Base-by-base conservation (phyloP, 495 filamentous ascomycete genomes). In the Glutinoglossum americanum region DNA sequence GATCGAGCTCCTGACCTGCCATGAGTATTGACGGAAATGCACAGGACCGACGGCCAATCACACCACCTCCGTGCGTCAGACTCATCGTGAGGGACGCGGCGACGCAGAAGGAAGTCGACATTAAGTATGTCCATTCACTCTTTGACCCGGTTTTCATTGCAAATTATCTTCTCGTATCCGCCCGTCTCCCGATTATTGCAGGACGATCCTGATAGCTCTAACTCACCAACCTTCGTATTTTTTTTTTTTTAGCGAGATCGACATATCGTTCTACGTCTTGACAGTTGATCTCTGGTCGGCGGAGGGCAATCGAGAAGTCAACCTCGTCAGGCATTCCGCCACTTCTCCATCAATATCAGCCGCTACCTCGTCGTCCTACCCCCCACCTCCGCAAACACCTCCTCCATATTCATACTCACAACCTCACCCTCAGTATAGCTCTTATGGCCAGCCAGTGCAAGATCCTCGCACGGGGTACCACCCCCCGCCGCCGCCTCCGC, bases 1-100 rank as follows among this genome's bases (percentile, higher is more conserved):
- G n/a, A 15, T 30, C 7, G 21, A 21, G 11, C 56, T 25, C 25
- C 26, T 32, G 23, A 23, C 59, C 44, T 27, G 39, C 39, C 8
- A 59, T 47, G 17, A 27, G 9, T 61, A 25, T 47, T 65, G 61
- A 63, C 45, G 63, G 51, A 58, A 63, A 45, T 62, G 23, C 61
- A 56, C 65, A 95, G 87, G 92, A 98, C 68, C 85, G 92, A 64
- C 77, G 92, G 60, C 92, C 92, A 25, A 95, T 98, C 67, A 96
- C 92, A 28, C 92, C 92, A 32, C 92, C 92, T 26, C 92, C 92
- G 10, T 96, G 90, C 67, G 84, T 96, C 48, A 75, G 84, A 60
- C 77, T 98, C 8, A 74, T 94, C 26, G 80, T 98, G 26, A 80
- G 74, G 63, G 92, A 97, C 67, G 74, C 77, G 44, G 72, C 71